Evolutionary conservation across 2,329 filamentous ascomycete genomes (phyloP), one percentile per base, ranked within the genome.

Genomic region (Pseudogymnoascus sp.): DNA sequence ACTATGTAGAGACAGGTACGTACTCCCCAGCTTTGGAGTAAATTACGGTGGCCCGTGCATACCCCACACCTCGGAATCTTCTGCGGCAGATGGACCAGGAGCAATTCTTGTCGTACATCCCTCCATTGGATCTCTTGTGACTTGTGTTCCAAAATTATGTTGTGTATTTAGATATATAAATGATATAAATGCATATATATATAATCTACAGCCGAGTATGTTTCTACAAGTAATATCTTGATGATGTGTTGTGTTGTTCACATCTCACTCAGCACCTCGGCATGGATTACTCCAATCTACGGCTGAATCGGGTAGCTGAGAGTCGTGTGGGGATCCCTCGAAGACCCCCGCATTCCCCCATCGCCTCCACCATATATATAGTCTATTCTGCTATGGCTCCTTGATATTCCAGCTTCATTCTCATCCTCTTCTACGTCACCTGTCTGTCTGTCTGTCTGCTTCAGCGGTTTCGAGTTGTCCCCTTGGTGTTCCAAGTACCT

Each of bases 261-360:
- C 19, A n/a, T 56, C 29, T 33, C n/a, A 19, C n/a, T 56, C n/a
- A 56, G 29, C 50, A 33, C 50, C 50, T 56, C 50, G 50, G 50
- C 26, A 33, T 19, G 26, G 26, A 31, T 31, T 53, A 19, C 47
- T 53, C 47, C 7, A 56, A 56, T 56, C 26, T 3, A 19, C 10
- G n/a, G 50, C 26, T 19, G 10, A n/a, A 33, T 33, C 44, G 44
- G 44, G 24, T 50, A 29, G 44, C 44, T 26, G 14, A 29, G 24
- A 29, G 10, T 50, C 44, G 6, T 53, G 26, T 47, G 42, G 42
- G 42, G 42, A 44, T 44, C 13, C 47, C n/a, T 4, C 26, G n/a
- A 56, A 56, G 50, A 56, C 33, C 50, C 50, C 50, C 26, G 50
- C 50, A 56, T 56, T 33, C 26, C 50, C 29, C 50, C n/a, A 16